Base-by-base conservation (phyloP, 768 basidiomycete species). In the Ephemerocybe angulata region DNA sequence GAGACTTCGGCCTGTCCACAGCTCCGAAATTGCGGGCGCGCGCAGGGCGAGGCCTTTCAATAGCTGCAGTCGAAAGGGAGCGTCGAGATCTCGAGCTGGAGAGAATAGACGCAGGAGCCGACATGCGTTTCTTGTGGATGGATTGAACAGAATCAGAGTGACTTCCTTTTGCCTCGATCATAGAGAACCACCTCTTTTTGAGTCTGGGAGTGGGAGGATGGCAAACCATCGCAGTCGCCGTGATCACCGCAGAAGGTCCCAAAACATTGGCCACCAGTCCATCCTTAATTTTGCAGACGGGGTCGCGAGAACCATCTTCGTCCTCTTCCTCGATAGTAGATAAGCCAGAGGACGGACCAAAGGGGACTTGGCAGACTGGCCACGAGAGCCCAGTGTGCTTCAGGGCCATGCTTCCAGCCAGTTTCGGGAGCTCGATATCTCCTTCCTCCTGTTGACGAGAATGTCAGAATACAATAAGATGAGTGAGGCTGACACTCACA, bases 321-420 rank as follows among this genome's bases (percentile, higher is more conserved):
- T 55, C 54, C 35, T 55, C 54, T 28, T 55, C 54, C 7, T 21
- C 35, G 28, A 55, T 55, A 27, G 54, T 48, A 29, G 54, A 38
- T 2, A 55, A 28, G 6, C 27, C 47, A 30, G 54, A 55, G 37
- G 33, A 17, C n/a, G 54, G 35, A 22, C 38, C 47, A 30, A 41
- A 50, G 31, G 54, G 4, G 2, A 11, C 25, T 17, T 31, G 22
- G 46, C 19, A 25, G 29, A 25, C 15, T 6, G 44, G 22, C 40
- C 40, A 53, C 35, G 43, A 47, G 5, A 24, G n/a, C 4, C 42
- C 4, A 4, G 35, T n/a, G 17, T 22, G 28, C 21, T 13, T 12
- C 37, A 15, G 33, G 10, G 12, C 4, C 19, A 25, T 19, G 22
- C 30, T 47, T 17, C 22, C 8, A 13, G 19, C 29, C 8, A 21